These are phyloP conservation scores for Lasiodiplodia theobromae DNA, from an alignment of 2,329 filamentous ascomycete genomes.

Conservation along the genomic window DNA sequence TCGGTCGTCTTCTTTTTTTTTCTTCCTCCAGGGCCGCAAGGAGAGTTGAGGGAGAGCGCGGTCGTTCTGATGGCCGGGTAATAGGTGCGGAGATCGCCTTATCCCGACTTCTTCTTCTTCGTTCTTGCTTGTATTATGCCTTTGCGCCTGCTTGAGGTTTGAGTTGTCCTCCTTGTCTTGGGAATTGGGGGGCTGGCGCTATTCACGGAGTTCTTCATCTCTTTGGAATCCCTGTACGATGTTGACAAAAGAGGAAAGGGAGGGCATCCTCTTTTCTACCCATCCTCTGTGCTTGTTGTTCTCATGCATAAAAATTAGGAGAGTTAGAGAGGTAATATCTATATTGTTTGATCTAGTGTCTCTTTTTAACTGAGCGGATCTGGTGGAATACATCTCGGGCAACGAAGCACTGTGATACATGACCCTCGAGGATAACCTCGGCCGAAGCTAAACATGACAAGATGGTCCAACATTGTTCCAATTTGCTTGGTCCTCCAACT, in stretches of 20 bases:
- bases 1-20: background rate
- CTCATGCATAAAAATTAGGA: background rate
- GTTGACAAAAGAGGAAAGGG: background rate
- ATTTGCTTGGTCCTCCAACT: too few species aligned
- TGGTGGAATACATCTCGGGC: too few species aligned
- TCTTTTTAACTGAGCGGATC: background rate
- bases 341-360: background rate
- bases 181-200: background rate
- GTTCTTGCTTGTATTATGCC: conserved; percentile 3
- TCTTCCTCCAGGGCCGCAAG: background rate
- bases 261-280: background rate
- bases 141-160: background rate
- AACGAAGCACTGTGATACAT: too few species aligned
- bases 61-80: background rate
- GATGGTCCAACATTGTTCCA: too few species aligned
- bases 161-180: background rate
- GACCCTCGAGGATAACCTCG: too few species aligned
- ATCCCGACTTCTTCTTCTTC: background rate
- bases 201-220: background rate
- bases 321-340: background rate
- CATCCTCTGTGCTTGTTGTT: background rate
- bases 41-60: background rate
- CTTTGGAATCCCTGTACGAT: background rate
- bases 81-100: background rate
- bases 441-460: too few species aligned